Conservation (phyloP, 2,329 filamentous ascomycete species). For the Amesomyces nigricolor region DNA sequence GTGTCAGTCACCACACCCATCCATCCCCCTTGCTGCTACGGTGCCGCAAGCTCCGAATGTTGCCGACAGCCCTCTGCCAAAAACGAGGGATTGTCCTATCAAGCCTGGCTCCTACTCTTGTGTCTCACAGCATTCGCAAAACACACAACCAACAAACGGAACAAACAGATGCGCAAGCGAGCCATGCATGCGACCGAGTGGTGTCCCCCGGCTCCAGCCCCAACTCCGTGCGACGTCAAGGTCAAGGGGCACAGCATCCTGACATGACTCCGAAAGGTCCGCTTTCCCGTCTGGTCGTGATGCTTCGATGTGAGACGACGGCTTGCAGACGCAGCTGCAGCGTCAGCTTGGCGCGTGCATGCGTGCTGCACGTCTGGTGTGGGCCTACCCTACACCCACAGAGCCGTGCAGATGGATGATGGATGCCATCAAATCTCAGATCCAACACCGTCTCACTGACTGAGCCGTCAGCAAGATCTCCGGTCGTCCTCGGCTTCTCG, state of each 20-base stretch:
- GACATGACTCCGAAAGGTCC: not conserved
- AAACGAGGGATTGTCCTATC: not conserved
- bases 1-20: too few species aligned
- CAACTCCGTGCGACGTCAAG: slow-evolving; percentile 3
- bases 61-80: too few species aligned
- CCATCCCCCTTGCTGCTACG: not conserved
- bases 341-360: not conserved
- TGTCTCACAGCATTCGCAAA: not conserved
- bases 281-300: slow-evolving; percentile 11
- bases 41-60: not conserved
- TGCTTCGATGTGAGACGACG: slow-evolving; percentile 13
- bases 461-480: not conserved
- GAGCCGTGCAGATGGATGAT: not conserved
- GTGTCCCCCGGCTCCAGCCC: not conserved
- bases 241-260: not conserved
- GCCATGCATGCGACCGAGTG: not conserved
- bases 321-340: slow-evolving; percentile 14
- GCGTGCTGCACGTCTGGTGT: slow-evolving; percentile 3
- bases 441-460: not conserved
- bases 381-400: not conserved
- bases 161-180: slow-evolving; percentile 5
- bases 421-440: not conserved
- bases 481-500: not conserved
- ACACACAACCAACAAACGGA: not conserved
- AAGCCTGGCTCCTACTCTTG: not conserved